Conservation (phyloP, 176 grass and related monocot species). For the Rhynchospora tenuis region DNA sequence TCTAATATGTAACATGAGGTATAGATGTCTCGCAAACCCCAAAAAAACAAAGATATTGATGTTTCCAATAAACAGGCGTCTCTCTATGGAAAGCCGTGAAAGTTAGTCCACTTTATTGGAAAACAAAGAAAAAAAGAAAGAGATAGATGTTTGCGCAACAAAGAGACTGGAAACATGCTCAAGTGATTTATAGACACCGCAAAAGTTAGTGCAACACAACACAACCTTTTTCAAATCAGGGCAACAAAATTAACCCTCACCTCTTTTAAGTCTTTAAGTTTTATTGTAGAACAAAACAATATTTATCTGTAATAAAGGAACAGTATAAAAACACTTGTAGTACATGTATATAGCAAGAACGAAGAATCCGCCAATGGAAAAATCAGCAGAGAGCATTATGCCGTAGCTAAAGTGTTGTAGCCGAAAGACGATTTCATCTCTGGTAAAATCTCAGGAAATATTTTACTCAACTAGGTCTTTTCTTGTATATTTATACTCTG, state of each 20-base stretch:
- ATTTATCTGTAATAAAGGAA: not conserved
- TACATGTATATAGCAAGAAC: not conserved
- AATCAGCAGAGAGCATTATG: not conserved
- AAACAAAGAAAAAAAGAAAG: no score
- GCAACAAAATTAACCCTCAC: not conserved
- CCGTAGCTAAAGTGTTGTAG: not conserved
- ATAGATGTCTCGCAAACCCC: no score
- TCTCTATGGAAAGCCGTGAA: no score
- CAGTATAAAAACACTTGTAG: not conserved
- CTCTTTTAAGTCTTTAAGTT: not conserved
- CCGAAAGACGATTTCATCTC: not conserved
- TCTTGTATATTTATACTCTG: not conserved
- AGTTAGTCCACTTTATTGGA: no score
- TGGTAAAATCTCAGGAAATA: not conserved
- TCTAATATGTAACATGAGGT: no score
- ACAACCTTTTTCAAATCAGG: not conserved
- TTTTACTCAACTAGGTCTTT: not conserved
- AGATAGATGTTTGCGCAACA: no score
- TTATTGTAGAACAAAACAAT: not conserved
- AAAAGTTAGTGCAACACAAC: not conserved
- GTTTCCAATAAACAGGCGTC: no score
- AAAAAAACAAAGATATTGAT: no score
- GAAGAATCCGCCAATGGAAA: conserved; percentile 1
- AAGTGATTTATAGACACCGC: no score
- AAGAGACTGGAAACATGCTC: no score